Base-by-base conservation (phyloP, 164 flowering plant species). In the Vitis cinerea region DNA sequence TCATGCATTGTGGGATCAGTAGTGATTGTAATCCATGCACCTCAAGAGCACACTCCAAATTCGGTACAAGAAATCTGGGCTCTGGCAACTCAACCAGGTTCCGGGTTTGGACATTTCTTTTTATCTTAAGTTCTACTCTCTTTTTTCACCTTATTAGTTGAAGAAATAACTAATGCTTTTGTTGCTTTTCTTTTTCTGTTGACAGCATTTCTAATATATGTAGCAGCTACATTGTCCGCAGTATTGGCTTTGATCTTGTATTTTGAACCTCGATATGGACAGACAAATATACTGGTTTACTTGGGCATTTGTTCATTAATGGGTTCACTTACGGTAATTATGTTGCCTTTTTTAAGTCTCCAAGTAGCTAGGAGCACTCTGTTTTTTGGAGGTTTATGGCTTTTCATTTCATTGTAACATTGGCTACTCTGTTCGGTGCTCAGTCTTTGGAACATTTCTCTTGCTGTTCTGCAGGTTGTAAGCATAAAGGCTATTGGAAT, bases 1-100 rank as follows among this genome's bases (percentile, higher is more conserved):
- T 81, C 88, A 30, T 94, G 98, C 77, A 86, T 94, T 64, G 95
- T 92, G 10, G 97, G 98, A 68, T 94, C 98, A n/a, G 88, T 89
- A 13, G 86, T 94, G 51, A 94, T 94, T 66, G 97, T 94, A n/a
- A 78, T 94, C 61, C 97, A 94, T 81, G 98, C 92, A 67, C 97
- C 97, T 59, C 85, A 89, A 77, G 97, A 94, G 74, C 90, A 82
- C 52, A 75, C 88, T 14, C 97, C 89, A 37, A 83, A 51, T 71
- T 94, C 97, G 66, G 91, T 94, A 16, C 76, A 78, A 79, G 90
- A 94, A 82, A 86, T 92, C 63, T 94, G 98, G 98, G 76, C 6
- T 51, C 77, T 94, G 75, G 98, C 97, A 19, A 90, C 86, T 37
- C 88, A 94, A 80, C 97, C 96, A 77, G 96, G 98, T 92, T 72